Evolutionary conservation across 1,284 basidiomycete genomes (phyloP).

Genomic region (Marasmius oreades): DNA sequence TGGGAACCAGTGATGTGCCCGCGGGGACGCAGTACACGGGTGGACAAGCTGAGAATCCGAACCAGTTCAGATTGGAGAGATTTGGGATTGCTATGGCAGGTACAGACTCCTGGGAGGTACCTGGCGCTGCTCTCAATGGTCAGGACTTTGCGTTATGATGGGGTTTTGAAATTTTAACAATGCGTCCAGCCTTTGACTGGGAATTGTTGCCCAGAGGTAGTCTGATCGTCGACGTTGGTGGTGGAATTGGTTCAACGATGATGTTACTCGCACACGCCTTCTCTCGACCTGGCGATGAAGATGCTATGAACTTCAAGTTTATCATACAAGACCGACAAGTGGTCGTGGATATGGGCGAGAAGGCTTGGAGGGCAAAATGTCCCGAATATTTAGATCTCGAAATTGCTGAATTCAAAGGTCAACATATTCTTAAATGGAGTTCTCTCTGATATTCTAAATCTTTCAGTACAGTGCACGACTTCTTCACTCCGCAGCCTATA

Average conservation of each 20-base stretch:
- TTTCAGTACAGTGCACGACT: slow-evolving; percentile 54
- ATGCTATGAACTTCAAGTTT: slow-evolving; percentile 44
- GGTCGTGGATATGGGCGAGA: slow-evolving; percentile 58
- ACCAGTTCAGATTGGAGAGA: slow-evolving; percentile 49
- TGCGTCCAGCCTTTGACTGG: slow-evolving; percentile 58
- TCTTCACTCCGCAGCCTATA: slow-evolving; percentile 62
- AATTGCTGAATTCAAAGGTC: slow-evolving; percentile 56
- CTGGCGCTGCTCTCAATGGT: slow-evolving; percentile 55
- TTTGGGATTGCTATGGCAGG: slow-evolving; percentile 73
- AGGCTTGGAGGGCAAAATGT: slow-evolving; percentile 60
- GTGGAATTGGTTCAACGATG: slow-evolving; percentile 70
- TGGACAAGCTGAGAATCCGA: slow-evolving; percentile 24
- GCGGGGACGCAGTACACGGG: background rate
- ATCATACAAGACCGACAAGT: slow-evolving; percentile 67
- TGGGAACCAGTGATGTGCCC: background rate
- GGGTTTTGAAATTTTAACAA: background rate
- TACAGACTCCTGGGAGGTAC: slow-evolving; percentile 61
- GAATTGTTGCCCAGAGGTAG: slow-evolving; percentile 48
- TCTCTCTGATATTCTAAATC: background rate
- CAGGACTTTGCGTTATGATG: slow-evolving; percentile 15
- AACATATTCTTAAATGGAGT: slow-evolving; percentile 2
- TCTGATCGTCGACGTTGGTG: slow-evolving; percentile 70
- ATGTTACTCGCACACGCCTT: slow-evolving; percentile 63
- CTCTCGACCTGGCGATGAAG: slow-evolving; percentile 17
- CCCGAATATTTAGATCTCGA: slow-evolving; percentile 58